A percentile compares a stretch with the other conserved stretches of the same genome.
Conservation (phyloP, 495 filamentous ascomycete species). For the Penicillium egyptiacum region DNA sequence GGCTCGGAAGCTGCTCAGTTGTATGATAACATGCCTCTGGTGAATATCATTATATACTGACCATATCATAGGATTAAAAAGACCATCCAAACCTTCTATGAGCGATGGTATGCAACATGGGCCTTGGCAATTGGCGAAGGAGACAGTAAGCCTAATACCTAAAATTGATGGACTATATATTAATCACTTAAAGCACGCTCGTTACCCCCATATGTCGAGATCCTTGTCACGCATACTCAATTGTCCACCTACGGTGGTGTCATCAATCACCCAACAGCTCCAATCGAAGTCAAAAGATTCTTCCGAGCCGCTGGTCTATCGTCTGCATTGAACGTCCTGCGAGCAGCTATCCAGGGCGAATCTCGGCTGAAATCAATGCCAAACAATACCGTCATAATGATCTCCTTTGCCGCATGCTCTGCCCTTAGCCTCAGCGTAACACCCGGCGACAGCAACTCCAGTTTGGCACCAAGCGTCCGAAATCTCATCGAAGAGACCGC, state of each 20-base stretch:
- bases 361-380: constrained; percentile 69
- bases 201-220: constrained; percentile 72
- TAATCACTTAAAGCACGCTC: constrained; percentile 47
- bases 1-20: constrained; percentile 57
- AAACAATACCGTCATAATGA: constrained; percentile 77
- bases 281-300: constrained; percentile 66
- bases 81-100: constrained; percentile 62
- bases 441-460: constrained; percentile 52
- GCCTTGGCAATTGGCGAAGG: constrained; percentile 57
- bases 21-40: constrained; percentile 34
- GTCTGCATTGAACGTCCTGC: constrained; percentile 69
- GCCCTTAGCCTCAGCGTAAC: constrained; percentile 63
- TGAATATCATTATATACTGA: not conserved
- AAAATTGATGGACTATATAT: not conserved
- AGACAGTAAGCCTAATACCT: constrained; percentile 41
- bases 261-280: constrained; percentile 72
- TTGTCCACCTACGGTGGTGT: constrained; percentile 71
- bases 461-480: constrained; percentile 64
- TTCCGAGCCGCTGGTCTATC: constrained; percentile 69
- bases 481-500: constrained; percentile 69
- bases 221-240: constrained; percentile 69
- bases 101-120: constrained; percentile 62
- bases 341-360: constrained; percentile 70
- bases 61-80: constrained; percentile 50
- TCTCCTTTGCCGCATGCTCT: constrained; percentile 71